Percentiles rank a stretch among this genome's conserved stretches.
Conservation (phyloP, 768 basidiomycete genomes). For the Russula sp. region DNA sequence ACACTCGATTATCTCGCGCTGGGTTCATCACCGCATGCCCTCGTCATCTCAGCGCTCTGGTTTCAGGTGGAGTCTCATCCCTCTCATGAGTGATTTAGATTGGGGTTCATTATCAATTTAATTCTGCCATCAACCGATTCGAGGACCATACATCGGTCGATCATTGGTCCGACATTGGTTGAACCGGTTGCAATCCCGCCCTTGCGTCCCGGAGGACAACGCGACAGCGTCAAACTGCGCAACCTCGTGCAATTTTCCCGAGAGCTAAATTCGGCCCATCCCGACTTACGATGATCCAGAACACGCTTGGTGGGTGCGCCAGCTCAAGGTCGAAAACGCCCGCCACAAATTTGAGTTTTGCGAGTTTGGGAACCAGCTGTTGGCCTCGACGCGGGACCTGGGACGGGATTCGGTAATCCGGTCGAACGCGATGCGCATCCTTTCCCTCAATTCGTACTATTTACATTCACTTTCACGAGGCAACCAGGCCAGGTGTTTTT, state of each 20-base stretch:
- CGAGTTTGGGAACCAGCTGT: slow-evolving; percentile 2
- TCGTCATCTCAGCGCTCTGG: too few species aligned
- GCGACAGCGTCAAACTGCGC: neutral
- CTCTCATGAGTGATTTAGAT: too few species aligned
- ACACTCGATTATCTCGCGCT: too few species aligned
- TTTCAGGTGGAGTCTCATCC: too few species aligned
- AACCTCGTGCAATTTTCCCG: neutral
- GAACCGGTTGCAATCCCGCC: neutral
- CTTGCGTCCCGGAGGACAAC: neutral
- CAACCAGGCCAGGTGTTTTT: neutral
- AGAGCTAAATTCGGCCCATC: neutral
- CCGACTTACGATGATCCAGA: neutral
- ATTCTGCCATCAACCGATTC: neutral
- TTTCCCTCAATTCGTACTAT: neutral
- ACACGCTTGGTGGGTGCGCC: neutral
- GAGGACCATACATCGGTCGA: neutral
- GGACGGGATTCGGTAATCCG: neutral
- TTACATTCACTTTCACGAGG: neutral
- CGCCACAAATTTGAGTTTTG: neutral
- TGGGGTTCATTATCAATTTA: too few species aligned
- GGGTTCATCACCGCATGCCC: too few species aligned
- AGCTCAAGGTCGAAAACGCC: neutral
- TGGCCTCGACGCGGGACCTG: neutral
- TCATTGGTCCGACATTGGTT: neutral
- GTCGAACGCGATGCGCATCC: slow-evolving; percentile 4